Conservation (phyloP, 768 basidiomycete genomes). For the Rhodotorula taiwanensis region DNA sequence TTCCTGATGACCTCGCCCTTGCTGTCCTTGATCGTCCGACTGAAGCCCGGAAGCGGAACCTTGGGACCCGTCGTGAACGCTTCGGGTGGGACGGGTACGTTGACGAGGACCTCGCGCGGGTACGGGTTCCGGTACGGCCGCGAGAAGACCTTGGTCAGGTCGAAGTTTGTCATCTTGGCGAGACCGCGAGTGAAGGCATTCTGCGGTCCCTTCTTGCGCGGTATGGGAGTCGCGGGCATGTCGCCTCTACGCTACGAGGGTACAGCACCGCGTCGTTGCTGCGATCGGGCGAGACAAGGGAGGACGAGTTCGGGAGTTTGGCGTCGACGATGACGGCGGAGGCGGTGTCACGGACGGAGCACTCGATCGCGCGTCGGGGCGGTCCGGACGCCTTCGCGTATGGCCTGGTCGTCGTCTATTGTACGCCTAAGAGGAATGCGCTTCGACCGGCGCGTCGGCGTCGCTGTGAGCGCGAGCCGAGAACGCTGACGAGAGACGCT, state of each 20-base stretch:
- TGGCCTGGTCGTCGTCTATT: no score
- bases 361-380: not conserved
- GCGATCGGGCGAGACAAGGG: no score
- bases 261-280: no score
- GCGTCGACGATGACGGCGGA: not conserved
- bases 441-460: no score
- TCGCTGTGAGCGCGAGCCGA: no score
- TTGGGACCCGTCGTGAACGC: constrained; percentile 23
- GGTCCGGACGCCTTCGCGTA: no score
- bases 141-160: constrained; percentile 21
- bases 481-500: no score
- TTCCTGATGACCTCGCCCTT: constrained; percentile 16
- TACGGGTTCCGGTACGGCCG: constrained; percentile 1
- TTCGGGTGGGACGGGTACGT: constrained; percentile 15
- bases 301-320: not conserved
- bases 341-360: not conserved
- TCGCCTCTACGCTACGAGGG: no score
- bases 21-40: constrained; percentile 3
- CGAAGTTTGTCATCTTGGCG: constrained; percentile 7
- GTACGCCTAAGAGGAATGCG: no score
- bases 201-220: constrained; percentile 7
- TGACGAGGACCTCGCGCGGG: constrained; percentile 35
- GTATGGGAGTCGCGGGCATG: constrained; percentile 21
- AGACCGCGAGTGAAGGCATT: constrained; percentile 8
- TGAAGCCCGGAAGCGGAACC: constrained; percentile 16